Evolutionary conservation across 768 basidiomycete species (phyloP).

Genomic region (Guyanaporus albipodus): DNA sequence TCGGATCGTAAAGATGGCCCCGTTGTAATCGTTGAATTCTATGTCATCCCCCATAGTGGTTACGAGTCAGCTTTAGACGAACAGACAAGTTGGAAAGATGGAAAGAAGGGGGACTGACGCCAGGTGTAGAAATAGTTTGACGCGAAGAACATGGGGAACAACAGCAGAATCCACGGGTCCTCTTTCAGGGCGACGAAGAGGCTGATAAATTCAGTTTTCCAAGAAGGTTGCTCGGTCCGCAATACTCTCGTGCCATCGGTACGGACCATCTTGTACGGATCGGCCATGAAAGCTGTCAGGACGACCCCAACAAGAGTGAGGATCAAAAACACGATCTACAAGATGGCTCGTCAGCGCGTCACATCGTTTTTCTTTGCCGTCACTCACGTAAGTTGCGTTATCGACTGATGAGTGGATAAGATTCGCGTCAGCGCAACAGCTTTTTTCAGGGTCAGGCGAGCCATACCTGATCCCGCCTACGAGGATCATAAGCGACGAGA

Average conservation of each 20-base stretch:
- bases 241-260: slow-evolving; percentile 69
- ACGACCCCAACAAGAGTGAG: slow-evolving; percentile 64
- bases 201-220: slow-evolving; percentile 69
- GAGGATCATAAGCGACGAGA: not conserved
- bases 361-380: not conserved
- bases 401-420: slow-evolving; percentile 40
- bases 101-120: no score
- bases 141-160: slow-evolving; percentile 84
- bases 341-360: not conserved
- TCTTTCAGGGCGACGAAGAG: slow-evolving; percentile 63
- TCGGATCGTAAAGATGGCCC: slow-evolving; percentile 72
- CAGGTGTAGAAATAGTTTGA: slow-evolving; percentile 85
- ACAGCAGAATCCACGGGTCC: slow-evolving; percentile 68
- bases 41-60: slow-evolving; percentile 8
- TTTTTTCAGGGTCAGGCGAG: not conserved
- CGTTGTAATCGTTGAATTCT: slow-evolving; percentile 85
- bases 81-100: no score
- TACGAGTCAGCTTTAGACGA: not conserved
- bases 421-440: not conserved
- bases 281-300: slow-evolving; percentile 64
- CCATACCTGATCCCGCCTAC: slow-evolving; percentile 30
- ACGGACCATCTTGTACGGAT: slow-evolving; percentile 70
- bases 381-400: slow-evolving; percentile 77
- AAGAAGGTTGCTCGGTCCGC: slow-evolving; percentile 60
- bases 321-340: slow-evolving; percentile 72